Evolutionary conservation across 169 alveolate species (phyloP), one percentile per base, ranked within the genome.

Genomic region (Eimeria falciformis): DNA sequence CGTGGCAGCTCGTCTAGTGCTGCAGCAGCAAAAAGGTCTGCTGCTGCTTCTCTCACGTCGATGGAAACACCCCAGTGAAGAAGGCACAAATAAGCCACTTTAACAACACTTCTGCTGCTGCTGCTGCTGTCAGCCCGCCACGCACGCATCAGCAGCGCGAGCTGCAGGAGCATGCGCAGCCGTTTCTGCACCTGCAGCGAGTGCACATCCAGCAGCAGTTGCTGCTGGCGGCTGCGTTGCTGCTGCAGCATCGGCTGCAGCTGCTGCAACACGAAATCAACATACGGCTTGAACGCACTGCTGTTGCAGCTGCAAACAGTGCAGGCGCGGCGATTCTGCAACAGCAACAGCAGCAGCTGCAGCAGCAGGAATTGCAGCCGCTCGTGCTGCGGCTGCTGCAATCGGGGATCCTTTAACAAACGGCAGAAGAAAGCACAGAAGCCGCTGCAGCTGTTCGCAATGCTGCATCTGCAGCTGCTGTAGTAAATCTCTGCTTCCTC

Each of bases 291-390:
- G 27, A 81, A 17, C 18, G 47, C 11, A 27, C 40, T 23, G 18
- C 40, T 21, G 73, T 81, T 75, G 56, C 73, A 27, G 47, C 89
- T 50, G 40, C 89, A 81, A 55, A 55, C 1, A 33, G 53, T 27
- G 58, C 89, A 81, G 25, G 89, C 89, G 50, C 50, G 47, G 14
- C 27, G 71, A n/a, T 81, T 53, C 56, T 55, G 75, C 71, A 81
- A 23, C 75, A 81, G 65, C 89, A 29, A 45, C 77, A 81, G 89
- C 75, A 81, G 75, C 89, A 81, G 65, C 73, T 81, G 89, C 43
- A 81, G 89, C 89, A 81, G 55, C 40, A 81, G 58, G 37, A 53
- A 81, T 18, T 53, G 77, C 56, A 81, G 71, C 73, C 89, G 89
- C 56, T 53, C 89, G 33, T 81, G 89, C 43, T 55, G 75, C 14